Evolutionary conservation across 2,329 filamentous ascomycete species (phyloP).

Genomic region (Xylariaceae sp.): DNA sequence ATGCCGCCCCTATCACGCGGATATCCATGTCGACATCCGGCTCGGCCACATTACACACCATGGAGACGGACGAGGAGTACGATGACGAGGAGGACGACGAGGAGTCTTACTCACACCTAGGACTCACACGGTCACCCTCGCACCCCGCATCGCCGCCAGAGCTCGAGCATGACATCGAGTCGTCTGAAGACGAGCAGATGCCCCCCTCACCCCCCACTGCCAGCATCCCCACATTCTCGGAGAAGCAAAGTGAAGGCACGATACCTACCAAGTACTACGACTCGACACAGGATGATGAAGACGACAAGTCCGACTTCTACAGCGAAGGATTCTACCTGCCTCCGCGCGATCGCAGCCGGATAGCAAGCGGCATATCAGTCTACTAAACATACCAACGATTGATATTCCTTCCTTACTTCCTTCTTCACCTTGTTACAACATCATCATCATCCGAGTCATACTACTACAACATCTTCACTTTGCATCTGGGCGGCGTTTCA

Average conservation of each 20-base stretch:
- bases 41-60: slow-evolving; percentile 34
- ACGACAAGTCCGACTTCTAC: slow-evolving; percentile 40
- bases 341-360: slow-evolving; percentile 44
- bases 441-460: slow-evolving; percentile 18
- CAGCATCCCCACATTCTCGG: slow-evolving; percentile 54
- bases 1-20: slow-evolving; percentile 43
- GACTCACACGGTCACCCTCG: slow-evolving; percentile 63
- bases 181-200: slow-evolving; percentile 67
- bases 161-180: slow-evolving; percentile 63
- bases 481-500: slow-evolving; percentile 34
- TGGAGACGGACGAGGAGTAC: slow-evolving; percentile 36
- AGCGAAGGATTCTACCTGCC: slow-evolving; percentile 51
- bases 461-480: slow-evolving; percentile 24
- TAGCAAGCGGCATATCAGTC: slow-evolving; percentile 53
- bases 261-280: slow-evolving; percentile 32
- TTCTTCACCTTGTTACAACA: slow-evolving; percentile 17
- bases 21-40: slow-evolving; percentile 32
- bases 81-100: slow-evolving; percentile 37
- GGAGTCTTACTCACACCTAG: slow-evolving; percentile 59
- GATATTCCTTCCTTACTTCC: slow-evolving; percentile 30
- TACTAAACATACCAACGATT: slow-evolving; percentile 38
- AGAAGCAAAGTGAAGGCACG: slow-evolving; percentile 47
- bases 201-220: slow-evolving; percentile 62
- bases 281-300: slow-evolving; percentile 37
- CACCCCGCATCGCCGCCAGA: slow-evolving; percentile 63